A percentile compares a stretch with the other conserved stretches of the same genome.
phyloP scores from a whole-genome alignment of 148 eudicot species.

The Heliamphora exappendiculata region DNA sequence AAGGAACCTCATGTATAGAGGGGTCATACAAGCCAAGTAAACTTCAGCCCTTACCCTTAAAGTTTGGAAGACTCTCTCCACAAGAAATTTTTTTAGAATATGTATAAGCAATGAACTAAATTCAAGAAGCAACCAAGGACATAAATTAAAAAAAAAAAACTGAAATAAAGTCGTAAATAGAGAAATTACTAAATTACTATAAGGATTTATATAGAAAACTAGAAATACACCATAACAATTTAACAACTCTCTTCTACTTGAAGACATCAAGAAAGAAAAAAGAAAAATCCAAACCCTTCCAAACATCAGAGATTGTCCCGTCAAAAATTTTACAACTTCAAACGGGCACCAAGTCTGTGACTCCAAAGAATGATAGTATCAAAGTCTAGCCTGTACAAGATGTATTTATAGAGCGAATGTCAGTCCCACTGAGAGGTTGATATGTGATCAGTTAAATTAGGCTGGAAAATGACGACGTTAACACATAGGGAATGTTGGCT shows the following conservation, averaged over 20 bases:
- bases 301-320: slow-evolving; percentile 8
- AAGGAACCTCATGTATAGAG: not conserved
- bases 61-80: not conserved
- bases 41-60: not conserved
- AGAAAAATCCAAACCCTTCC: slow-evolving; percentile 3
- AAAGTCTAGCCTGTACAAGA: slow-evolving; percentile 25
- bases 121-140: not conserved
- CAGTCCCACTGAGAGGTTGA: not conserved
- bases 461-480: slow-evolving; percentile 77
- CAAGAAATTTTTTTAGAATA: no score
- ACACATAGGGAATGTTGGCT: slow-evolving; percentile 60
- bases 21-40: slow-evolving; percentile 21
- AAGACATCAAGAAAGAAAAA: not conserved
- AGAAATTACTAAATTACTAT: no score
- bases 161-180: not conserved
- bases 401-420: slow-evolving; percentile 11
- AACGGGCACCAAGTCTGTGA: not conserved
- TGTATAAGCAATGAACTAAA: not conserved
- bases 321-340: slow-evolving; percentile 3
- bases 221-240: slow-evolving; percentile 3
- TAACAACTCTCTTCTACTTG: not conserved
- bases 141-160: not conserved
- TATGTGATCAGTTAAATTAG: slow-evolving; percentile 25
- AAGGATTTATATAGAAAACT: no score
- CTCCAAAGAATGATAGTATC: slow-evolving; percentile 17